Percentiles rank a stretch among this genome's conserved stretches.
Conservation (phyloP, 192 early-diverging fungal genomes). For the Paraglomus occultum region DNA sequence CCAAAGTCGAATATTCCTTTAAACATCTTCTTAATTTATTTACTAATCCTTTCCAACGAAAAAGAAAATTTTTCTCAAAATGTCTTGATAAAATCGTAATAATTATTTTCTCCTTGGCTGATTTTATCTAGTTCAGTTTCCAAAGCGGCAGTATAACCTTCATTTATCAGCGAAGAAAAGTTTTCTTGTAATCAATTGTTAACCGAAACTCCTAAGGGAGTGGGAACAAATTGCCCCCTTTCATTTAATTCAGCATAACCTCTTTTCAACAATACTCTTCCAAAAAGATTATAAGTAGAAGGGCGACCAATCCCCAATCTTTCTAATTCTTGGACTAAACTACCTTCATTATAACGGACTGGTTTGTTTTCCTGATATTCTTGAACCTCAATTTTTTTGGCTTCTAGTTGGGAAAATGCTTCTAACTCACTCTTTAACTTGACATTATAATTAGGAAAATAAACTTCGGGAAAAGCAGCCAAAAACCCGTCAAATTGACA, state of each 20-base stretch:
- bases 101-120: conserved; percentile 17
- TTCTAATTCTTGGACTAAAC: conserved; percentile 18
- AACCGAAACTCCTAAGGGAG: not conserved
- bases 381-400: conserved; percentile 15
- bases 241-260: conserved; percentile 13
- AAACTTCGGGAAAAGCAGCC: conserved; percentile 4
- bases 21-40: too few species aligned
- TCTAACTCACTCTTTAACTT: conserved; percentile 12
- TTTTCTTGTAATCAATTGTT: conserved; percentile 5
- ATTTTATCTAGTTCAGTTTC: conserved; percentile 14
- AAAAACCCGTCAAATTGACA: conserved; percentile 15
- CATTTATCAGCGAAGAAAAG: conserved; percentile 1
- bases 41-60: conserved; percentile 4
- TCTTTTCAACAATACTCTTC: conserved; percentile 1
- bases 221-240: conserved; percentile 11
- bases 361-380: conserved; percentile 16
- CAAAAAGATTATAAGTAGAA: conserved; percentile 4
- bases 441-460: conserved; percentile 21
- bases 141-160: conserved; percentile 16
- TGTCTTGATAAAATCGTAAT: conserved; percentile 2
- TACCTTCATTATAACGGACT: conserved; percentile 12
- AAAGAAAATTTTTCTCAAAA: conserved; percentile 2
- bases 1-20: too few species aligned
- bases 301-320: conserved; percentile 8
- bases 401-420: conserved; percentile 7